phyloP scores from a whole-genome alignment of 768 basidiomycete species.

The Russula dissimulans region DNA sequence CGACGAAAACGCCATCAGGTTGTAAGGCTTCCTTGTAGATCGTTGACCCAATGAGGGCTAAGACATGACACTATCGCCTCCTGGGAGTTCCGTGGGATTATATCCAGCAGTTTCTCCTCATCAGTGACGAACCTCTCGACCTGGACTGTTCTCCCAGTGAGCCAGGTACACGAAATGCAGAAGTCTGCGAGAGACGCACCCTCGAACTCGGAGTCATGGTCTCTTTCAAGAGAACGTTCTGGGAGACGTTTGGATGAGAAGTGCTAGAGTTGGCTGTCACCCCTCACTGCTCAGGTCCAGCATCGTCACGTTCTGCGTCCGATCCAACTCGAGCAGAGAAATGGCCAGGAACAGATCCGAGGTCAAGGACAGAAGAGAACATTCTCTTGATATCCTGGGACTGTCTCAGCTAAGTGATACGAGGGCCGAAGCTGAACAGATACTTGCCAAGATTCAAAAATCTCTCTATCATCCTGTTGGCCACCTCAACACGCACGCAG shows the following conservation, averaged over 20 bases:
- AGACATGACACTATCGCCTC: constrained; percentile 90
- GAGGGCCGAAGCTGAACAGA: background rate
- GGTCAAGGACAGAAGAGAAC: constrained; percentile 72
- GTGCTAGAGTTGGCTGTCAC: background rate
- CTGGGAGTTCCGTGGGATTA: constrained; percentile 63
- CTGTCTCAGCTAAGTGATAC: constrained; percentile 2
- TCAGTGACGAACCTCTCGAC: constrained; percentile 72
- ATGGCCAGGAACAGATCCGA: constrained; percentile 88
- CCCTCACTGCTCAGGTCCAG: constrained; percentile 72
- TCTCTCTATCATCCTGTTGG: constrained; percentile 84
- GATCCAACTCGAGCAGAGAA: constrained; percentile 71
- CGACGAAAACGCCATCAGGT: constrained; percentile 91
- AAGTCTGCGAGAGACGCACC: constrained; percentile 21
- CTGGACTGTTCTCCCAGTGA: constrained; percentile 41
- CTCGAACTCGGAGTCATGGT: constrained; percentile 71
- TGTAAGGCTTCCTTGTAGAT: constrained; percentile 78
- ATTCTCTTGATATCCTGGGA: constrained; percentile 82
- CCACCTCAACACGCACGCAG: constrained; percentile 85
- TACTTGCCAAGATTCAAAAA: constrained; percentile 55
- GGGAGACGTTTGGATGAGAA: constrained; percentile 9
- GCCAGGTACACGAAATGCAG: background rate
- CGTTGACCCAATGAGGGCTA: constrained; percentile 94
- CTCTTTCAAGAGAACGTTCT: constrained; percentile 69
- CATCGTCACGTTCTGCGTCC: constrained; percentile 68
- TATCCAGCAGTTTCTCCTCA: constrained; percentile 68